phyloP scores from a whole-genome alignment of 208 protist genomes.

The Herpetomonas samuelpessoai region DNA sequence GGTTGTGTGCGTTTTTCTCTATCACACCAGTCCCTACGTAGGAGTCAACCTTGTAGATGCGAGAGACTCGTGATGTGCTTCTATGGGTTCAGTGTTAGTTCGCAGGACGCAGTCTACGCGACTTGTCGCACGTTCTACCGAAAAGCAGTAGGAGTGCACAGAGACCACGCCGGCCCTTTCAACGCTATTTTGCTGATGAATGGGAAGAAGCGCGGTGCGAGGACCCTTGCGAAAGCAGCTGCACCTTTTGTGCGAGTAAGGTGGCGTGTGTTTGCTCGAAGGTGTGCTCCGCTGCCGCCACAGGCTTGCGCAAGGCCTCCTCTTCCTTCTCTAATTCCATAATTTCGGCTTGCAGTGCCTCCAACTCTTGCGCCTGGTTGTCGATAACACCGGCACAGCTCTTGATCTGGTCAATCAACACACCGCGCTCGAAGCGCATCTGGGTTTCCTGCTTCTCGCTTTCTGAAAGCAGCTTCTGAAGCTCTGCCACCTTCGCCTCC shows the following conservation, averaged over 20 bases:
- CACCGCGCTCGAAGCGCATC: conserved; percentile 34
- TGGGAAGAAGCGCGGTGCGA: too few relatives aligned
- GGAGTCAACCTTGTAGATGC: too few relatives aligned
- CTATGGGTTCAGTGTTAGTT: not conserved
- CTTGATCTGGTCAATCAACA: conserved; percentile 58
- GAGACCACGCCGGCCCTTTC: too few relatives aligned
- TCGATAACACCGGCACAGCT: conserved; percentile 52
- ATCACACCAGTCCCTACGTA: too few relatives aligned
- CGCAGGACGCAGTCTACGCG: too few relatives aligned
- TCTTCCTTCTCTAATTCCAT: conserved; percentile 38
- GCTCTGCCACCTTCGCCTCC: conserved; percentile 63
- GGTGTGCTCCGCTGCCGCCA: conserved; percentile 53
- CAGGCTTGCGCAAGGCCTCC: conserved; percentile 29
- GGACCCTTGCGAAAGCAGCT: not conserved
- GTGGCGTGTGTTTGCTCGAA: conserved; percentile 80
- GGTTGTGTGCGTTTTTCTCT: conserved; percentile 4
- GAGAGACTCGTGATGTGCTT: too few relatives aligned
- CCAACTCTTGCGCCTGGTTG: conserved; percentile 52
- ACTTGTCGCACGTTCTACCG: too few relatives aligned
- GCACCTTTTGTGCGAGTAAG: conserved; percentile 31
- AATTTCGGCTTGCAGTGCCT: conserved; percentile 39
- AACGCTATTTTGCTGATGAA: too few relatives aligned
- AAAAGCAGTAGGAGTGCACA: too few relatives aligned
- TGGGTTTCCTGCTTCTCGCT: conserved; percentile 43
- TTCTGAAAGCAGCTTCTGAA: conserved; percentile 44